Base-by-base conservation (phyloP, 768 basidiomycete genomes). In the Termitomyces sp. region DNA sequence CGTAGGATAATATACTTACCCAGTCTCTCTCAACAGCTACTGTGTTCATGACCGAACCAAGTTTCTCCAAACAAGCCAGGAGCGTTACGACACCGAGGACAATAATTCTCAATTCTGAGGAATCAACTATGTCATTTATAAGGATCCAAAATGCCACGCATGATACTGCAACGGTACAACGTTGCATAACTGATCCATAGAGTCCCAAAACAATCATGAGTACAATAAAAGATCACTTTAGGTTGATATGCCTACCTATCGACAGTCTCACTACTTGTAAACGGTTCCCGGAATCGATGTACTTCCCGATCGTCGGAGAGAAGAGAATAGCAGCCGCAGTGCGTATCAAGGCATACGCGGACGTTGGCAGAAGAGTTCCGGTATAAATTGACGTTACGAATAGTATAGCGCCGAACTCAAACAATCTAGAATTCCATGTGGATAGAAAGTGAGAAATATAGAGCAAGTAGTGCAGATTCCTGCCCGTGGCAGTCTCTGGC, bases 391-490 rank as follows among this genome's bases (percentile, higher is more conserved):
- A 59, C 14, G 65, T 66, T 10, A 67, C 59, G 53, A 66, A 68
- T 11, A 68, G 53, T 7, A 69, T 61, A 3, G 69, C 63, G 16
- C 65, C 69, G 44, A 70, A 71, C 56, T 71, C 68, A 51, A 70
- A 71, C 14, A 65, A 46, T 5, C 69, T 63, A 25, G 68, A 62
- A 46, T 70, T 71, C 69, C 69, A 71, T 14, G 68, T 69, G 2
- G 70, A 68, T 29, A 69, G 61, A 47, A 68, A 65, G 51, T 70
- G 68, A 7, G 68, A 70, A 34, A 65, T 31, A 41, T 66, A 69
- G 16, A 69, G 57, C n/a, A 57, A 27, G 16, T 44, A 43, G 40
- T 27, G 25, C 4, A 57, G 27, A 19, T 50, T 49, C n/a, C 29
- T 19, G 23, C 16, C 34, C 21, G 5, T 16, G 2, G 27, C 10